Evolutionary conservation across 495 filamentous ascomycete genomes (phyloP).

Genomic region (Penicillium tannophilum): DNA sequence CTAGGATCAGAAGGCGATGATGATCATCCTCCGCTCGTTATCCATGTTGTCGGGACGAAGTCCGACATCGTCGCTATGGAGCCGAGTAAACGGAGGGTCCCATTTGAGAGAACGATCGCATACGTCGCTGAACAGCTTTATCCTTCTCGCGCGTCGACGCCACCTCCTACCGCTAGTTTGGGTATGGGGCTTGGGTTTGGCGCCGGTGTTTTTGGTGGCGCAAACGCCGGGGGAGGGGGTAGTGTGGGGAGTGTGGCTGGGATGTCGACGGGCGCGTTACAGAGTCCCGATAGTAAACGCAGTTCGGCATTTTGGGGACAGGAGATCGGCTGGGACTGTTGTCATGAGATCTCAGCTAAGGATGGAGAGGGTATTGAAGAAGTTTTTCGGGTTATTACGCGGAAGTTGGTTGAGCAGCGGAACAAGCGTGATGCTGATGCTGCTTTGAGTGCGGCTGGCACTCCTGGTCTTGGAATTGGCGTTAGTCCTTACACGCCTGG

Average conservation of each 20-base stretch:
- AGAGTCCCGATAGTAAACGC: slow-evolving; percentile 73
- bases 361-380: slow-evolving; percentile 96
- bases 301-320: slow-evolving; percentile 87
- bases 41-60: slow-evolving; percentile 96
- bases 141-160: slow-evolving; percentile 63
- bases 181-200: slow-evolving; percentile 12
- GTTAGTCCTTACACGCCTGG: slow-evolving; percentile 23
- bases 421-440: slow-evolving; percentile 63
- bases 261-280: slow-evolving; percentile 45
- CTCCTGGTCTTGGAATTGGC: slow-evolving; percentile 25
- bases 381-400: slow-evolving; percentile 91
- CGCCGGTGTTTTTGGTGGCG: slow-evolving; percentile 14
- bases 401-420: slow-evolving; percentile 92
- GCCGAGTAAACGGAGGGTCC: slow-evolving; percentile 73
- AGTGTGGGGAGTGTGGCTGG: slow-evolving; percentile 21
- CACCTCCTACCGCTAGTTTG: slow-evolving; percentile 60
- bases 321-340: slow-evolving; percentile 93
- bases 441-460: slow-evolving; percentile 45
- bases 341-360: slow-evolving; percentile 93
- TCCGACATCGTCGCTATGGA: slow-evolving; percentile 85
- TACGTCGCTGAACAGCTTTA: slow-evolving; percentile 91
- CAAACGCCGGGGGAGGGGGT: slow-evolving; percentile 1
- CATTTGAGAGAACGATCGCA: slow-evolving; percentile 91
- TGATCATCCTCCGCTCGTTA: slow-evolving; percentile 65
- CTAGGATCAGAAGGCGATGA: slow-evolving; percentile 38